Base-by-base conservation (phyloP, 305 asterid species). In the Stenogyne calaminthoides region DNA sequence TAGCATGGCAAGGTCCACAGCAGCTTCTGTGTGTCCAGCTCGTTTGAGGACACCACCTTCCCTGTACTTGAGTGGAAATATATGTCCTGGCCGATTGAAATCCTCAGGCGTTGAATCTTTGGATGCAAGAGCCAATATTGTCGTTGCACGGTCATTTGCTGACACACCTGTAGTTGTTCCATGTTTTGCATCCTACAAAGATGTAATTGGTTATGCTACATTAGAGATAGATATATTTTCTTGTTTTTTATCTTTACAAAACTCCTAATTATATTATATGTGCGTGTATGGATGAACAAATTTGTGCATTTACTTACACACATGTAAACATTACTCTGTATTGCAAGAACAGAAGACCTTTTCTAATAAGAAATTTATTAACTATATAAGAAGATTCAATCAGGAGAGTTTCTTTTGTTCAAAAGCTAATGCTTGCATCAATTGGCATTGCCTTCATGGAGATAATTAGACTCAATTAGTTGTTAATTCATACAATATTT, bases 11-110 rank as follows among this genome's bases (percentile, higher is more conserved):
- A 95, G 98, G 81, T 95, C 99, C 55, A 92, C 92, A 36, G 98
- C 87, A 67, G 99, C 99, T 87, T 95, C 99, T 16, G 99, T 95
- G 79, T 95, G 99, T 34, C 99, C 99, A 27, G 99, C 99, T 85
- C 99, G 79, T 88, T 95, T 95, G 61, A 95, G 78, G 72, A 95
- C 97, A 64, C 99, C 99, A 3, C 99, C 99, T 71, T 87, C 91
- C 72, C 97, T 84, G 81, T 95, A 95, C 81, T 88, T 95, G 40
- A 95, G 72, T 5, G 99, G 98, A 81, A 95, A 95, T 80, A 95
- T 95, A 83, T 95, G 99, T 19, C 99, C 99, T 3, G 99, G 99
- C 20, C 99, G 96, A 76, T 92, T 92, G 80, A 95, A 95, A 85
- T 95, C 98, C 84, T 85, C 87, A 7, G 98, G 97, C 74, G 78